Evolutionary conservation across 139 green algal genomes (phyloP), one percentile per base, ranked within the genome.

Genomic region (Axilococcus clingmanii): DNA sequence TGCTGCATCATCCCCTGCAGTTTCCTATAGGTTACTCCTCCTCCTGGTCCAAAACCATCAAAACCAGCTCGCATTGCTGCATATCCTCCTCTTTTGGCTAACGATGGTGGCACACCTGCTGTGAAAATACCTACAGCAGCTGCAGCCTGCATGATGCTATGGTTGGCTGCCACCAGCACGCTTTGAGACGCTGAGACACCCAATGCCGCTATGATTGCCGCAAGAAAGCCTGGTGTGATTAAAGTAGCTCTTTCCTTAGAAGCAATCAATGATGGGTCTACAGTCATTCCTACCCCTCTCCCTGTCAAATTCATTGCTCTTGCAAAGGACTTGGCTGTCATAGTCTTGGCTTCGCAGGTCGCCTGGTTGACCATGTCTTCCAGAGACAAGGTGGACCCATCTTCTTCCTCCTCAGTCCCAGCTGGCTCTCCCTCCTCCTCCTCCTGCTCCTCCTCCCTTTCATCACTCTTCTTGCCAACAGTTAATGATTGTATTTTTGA

Each of bases 11-110:
- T 58, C 9, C 31, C 33, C 37, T 56, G 52, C 3, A 68, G n/a
- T 25, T 68, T 63, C 17, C 35, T 14, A 65, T 65, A 77, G 11
- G 60, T 77, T 14, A 71, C 27, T 3, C 68, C 68, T 3, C 66
- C 67, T 20, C 68, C 68, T 5, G 61, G 25, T 4, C 68, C 68
- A 47, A 70, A 77, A 2, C 57, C 57, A 32, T 77, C 68, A 43
- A 68, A 77, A 15, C 37, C 59, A 12, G 36, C 16, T 38, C 76
- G 52, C n/a, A 52, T 53, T 4, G 58, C 48, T 9, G 64, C 40
- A n/a, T 63, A 75, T 15, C 52, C 55, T 7, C 59, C 65, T 22
- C 68, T 33, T 23, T 34, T 48, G 16, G 64, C 56, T 23, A 71
- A 37, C 8, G 45, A 48, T 14, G 68, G 53, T 16, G 68, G 68